A percentile compares a stretch with the other conserved stretches of the same genome.
Evolutionary conservation across 306 rosid genomes (phyloP).

Genomic region (Begonia peltatifolia): DNA sequence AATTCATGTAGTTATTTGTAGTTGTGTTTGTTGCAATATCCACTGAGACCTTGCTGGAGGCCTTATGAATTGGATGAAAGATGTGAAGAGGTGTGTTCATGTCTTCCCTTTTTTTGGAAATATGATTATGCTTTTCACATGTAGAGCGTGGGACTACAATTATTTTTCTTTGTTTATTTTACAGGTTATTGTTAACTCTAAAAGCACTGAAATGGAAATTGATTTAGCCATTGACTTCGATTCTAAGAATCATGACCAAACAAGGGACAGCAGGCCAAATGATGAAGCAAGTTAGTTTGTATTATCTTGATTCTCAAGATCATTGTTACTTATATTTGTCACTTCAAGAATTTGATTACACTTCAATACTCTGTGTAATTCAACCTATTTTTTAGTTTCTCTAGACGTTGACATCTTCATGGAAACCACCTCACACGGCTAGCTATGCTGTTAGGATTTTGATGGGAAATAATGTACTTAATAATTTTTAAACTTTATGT

Average conservation of each 20-base stretch:
- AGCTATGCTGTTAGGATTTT: constrained; percentile 64
- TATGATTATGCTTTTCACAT: constrained; percentile 1
- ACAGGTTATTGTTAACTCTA: constrained; percentile 59
- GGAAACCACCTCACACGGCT: constrained; percentile 47
- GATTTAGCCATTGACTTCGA: constrained; percentile 51
- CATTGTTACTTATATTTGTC: too few species aligned
- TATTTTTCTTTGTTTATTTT: not conserved
- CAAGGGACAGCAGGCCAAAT: constrained; percentile 18
- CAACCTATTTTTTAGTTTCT: constrained; percentile 10
- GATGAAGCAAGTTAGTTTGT: constrained; percentile 48
- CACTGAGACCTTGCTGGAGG: constrained; percentile 77
- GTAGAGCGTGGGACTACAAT: too few species aligned
- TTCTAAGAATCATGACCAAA: constrained; percentile 43
- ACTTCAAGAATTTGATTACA: too few species aligned
- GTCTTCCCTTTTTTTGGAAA: constrained; percentile 2
- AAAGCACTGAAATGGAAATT: constrained; percentile 44
- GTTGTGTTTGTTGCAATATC: constrained; percentile 82
- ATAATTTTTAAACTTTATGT: too few species aligned
- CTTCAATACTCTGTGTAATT: not conserved
- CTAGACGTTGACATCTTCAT: constrained; percentile 60
- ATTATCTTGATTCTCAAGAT: too few species aligned
- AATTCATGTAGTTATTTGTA: constrained; percentile 7
- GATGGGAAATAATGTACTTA: constrained; percentile 42
- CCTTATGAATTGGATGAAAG: constrained; percentile 56
- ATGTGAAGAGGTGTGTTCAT: constrained; percentile 52